Base-by-base conservation (phyloP, 495 filamentous ascomycete genomes). In the Penicillium cosmopolitanum region DNA sequence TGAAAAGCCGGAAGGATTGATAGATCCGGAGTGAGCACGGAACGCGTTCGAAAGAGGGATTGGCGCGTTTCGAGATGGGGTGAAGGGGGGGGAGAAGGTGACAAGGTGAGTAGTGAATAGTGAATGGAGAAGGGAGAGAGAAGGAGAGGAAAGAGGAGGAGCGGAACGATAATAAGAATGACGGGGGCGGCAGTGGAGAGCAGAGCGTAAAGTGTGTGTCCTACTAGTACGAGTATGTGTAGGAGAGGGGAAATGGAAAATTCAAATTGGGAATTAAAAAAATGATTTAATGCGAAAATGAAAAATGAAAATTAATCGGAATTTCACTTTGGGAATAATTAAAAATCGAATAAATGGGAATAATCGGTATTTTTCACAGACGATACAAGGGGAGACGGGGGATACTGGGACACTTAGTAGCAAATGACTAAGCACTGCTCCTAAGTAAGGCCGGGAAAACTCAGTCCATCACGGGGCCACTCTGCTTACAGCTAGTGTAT, bases 101-200 rank as follows among this genome's bases (percentile, higher is more conserved):
- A 7, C 28, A 2, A 21, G 9, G 46, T 12, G 46, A 5, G 42
- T 10, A 31, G 21, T 23, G 46, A 13, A 44, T 36, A 53, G 38
- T 50, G 46, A 50, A 51, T 21, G 53, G 43, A 53, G 23, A 55
- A 42, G 62, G 53, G 46, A 63, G 51, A 56, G 42, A 51, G 56
- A 64, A 36, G 60, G 57, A 65, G 58, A 38, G 51, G 43, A 56
- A 60, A 57, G 35, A 44, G 58, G 55, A 55, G 51, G 50, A 57
- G 60, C 58, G 60, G 59, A 68, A 69, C 66, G 66, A 71, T 69
- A 71, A 69, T 68, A 69, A 71, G 68, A 64, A 68, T 70, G 63
- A 65, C 56, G 65, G 67, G 69, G 67, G 67, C 66, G 63, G 67
- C 62, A 66, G 62, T 67, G 67, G 60, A 66, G 11, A n/a, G 36